Evolutionary conservation across 805 yeast species (phyloP).

Genomic region (Saturnispora sekii): DNA sequence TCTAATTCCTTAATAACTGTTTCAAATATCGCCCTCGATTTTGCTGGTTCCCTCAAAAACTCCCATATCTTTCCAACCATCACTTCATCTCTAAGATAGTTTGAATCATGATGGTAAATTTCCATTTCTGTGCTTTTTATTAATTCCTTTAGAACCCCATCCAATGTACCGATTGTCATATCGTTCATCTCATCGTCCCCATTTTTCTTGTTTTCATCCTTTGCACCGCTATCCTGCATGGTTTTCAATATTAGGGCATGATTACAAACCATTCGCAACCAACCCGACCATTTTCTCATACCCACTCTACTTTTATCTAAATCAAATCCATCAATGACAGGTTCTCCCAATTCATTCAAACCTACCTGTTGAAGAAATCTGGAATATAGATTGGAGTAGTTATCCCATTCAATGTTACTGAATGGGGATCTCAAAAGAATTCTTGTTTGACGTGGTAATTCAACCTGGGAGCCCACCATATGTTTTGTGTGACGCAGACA

Average conservation of each 20-base stretch:
- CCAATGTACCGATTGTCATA: constrained; percentile 39
- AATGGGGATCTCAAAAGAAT: constrained; percentile 64
- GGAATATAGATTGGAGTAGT: constrained; percentile 55
- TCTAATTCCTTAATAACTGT: constrained; percentile 29
- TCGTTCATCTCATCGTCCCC: constrained; percentile 10
- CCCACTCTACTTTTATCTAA: constrained; percentile 32
- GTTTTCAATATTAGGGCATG: constrained; percentile 45
- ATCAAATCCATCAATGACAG: constrained; percentile 39
- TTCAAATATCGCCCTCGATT: constrained; percentile 41
- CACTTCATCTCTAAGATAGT: constrained; percentile 34
- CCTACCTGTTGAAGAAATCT: constrained; percentile 53
- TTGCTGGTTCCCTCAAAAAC: constrained; percentile 37
- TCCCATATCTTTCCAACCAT: constrained; percentile 68
- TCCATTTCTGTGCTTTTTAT: constrained; percentile 44
- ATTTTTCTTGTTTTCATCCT: constrained; percentile 3
- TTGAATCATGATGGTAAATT: constrained; percentile 39
- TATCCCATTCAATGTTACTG: constrained; percentile 75
- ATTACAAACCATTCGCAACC: constrained; percentile 71
- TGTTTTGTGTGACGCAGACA: constrained; percentile 77
- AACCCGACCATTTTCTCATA: constrained; percentile 63
- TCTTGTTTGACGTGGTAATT: constrained; percentile 70
- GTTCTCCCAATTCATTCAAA: constrained; percentile 41
- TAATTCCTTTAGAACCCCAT: constrained; percentile 61
- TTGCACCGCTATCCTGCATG: constrained; percentile 8
- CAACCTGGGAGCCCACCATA: constrained; percentile 68